These are phyloP conservation scores for Sporothrix protearum DNA, from an alignment of 2,329 filamentous ascomycete genomes.

Conservation along the genomic window DNA sequence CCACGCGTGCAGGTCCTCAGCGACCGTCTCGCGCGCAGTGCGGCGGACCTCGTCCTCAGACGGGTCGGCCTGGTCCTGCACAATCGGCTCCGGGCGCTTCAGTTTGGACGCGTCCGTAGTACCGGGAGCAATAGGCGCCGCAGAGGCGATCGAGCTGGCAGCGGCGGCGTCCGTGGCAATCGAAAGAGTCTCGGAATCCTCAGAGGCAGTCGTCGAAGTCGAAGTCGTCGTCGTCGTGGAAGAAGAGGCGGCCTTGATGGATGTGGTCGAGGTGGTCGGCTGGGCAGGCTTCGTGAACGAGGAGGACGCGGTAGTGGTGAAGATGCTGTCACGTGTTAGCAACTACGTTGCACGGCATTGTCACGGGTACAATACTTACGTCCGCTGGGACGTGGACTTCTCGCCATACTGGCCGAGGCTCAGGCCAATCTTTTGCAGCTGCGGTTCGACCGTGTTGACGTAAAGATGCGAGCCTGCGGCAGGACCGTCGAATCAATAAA, in stretches of 20 bases:
- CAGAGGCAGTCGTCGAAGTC: slow-evolving; percentile 29
- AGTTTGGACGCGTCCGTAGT: slow-evolving; percentile 24
- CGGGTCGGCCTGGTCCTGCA: slow-evolving; percentile 43
- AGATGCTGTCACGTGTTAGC: neutral
- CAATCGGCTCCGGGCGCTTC: slow-evolving; percentile 35
- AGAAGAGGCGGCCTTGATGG: slow-evolving; percentile 29
- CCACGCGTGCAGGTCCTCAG: slow-evolving; percentile 78
- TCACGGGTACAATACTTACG: slow-evolving; percentile 7
- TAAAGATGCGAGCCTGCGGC: slow-evolving; percentile 76
- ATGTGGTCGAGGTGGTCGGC: slow-evolving; percentile 17
- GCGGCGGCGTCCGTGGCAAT: slow-evolving; percentile 32
- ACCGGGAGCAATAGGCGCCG: slow-evolving; percentile 24
- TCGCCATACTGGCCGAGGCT: slow-evolving; percentile 73
- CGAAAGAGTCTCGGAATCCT: neutral
- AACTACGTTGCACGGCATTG: neutral
- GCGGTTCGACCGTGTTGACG: slow-evolving; percentile 88
- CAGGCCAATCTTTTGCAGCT: slow-evolving; percentile 87
- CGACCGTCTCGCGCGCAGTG: slow-evolving; percentile 63
- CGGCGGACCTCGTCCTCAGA: slow-evolving; percentile 56
- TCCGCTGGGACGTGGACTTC: slow-evolving; percentile 31
- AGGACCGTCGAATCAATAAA: slow-evolving; percentile 76
- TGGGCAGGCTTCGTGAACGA: neutral
- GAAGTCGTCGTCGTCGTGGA: slow-evolving; percentile 31
- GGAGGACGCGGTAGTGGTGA: neutral
- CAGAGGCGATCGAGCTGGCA: slow-evolving; percentile 23